A percentile compares a stretch with the other conserved stretches of the same genome.
Conservation (phyloP, 208 protist species). For the Leishmania major region DNA sequence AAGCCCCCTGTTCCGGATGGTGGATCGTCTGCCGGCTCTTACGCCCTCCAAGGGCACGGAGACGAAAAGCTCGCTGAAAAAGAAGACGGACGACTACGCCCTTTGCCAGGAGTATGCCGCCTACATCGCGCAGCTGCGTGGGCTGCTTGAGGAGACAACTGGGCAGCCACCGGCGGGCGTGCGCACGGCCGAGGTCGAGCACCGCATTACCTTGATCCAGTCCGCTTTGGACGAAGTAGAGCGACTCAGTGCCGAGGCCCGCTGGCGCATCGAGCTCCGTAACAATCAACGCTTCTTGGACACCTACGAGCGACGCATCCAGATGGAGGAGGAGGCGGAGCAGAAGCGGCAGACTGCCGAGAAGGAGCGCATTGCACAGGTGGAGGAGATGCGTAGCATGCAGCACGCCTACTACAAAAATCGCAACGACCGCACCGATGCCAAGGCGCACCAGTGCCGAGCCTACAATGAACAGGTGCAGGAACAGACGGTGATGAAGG, state of each 20-base stretch:
- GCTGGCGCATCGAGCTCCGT: constrained; percentile 34
- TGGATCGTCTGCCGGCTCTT: constrained; percentile 2
- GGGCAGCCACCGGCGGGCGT: constrained; percentile 55
- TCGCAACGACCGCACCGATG: constrained; percentile 49
- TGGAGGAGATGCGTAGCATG: constrained; percentile 47
- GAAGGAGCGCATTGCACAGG: constrained; percentile 48
- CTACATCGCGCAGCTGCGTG: constrained; percentile 65
- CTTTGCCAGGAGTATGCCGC: constrained; percentile 42
- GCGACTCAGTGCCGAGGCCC: constrained; percentile 38
- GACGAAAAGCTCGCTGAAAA: background rate
- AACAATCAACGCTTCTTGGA: constrained; percentile 38
- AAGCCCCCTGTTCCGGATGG: background rate
- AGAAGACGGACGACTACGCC: constrained; percentile 20
- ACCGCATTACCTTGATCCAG: constrained; percentile 63
- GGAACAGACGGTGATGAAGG: constrained; percentile 43
- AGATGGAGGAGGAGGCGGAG: constrained; percentile 42
- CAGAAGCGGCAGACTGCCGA: constrained; percentile 42
- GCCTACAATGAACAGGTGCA: constrained; percentile 46
- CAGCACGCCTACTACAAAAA: constrained; percentile 58
- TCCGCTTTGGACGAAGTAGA: constrained; percentile 59
- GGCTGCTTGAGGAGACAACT: constrained; percentile 61
- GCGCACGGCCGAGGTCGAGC: constrained; percentile 51
- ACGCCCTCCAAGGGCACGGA: background rate
- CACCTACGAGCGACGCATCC: constrained; percentile 41
- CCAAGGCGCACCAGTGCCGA: constrained; percentile 42